Evolutionary conservation across 108 stramenopile species (phyloP).

Genomic region (Mayamaea pseudoterrestris): DNA sequence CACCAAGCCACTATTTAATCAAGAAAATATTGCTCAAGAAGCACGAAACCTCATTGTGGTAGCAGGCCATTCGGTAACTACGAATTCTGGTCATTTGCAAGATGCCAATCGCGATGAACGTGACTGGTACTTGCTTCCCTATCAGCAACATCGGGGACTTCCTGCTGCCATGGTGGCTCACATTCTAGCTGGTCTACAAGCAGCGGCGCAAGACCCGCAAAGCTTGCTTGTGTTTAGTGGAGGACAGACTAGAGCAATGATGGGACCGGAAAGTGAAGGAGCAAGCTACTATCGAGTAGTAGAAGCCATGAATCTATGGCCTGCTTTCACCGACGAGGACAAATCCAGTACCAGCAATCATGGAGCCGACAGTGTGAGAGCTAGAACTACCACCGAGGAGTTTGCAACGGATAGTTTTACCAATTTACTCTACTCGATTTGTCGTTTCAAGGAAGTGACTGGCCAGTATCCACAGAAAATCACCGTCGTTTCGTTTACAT

Average conservation of each 20-base stretch:
- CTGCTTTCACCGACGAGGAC: no score
- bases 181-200: conserved; percentile 72
- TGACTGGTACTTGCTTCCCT: conserved; percentile 87
- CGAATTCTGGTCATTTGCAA: conserved; percentile 20
- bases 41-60: conserved; percentile 72
- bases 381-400: conserved; percentile 78
- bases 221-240: conserved; percentile 87
- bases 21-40: conserved; percentile 27
- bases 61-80: conserved; percentile 63
- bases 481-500: conserved; percentile 87
- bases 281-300: conserved; percentile 73
- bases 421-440: conserved; percentile 93
- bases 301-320: conserved; percentile 71
- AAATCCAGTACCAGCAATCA: no score
- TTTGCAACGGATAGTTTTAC: conserved; percentile 96
- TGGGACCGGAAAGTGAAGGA: conserved; percentile 83
- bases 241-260: conserved; percentile 82
- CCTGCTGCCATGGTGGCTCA: conserved; percentile 85
- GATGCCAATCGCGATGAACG: conserved; percentile 60
- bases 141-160: conserved; percentile 77
- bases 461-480: conserved; percentile 84
- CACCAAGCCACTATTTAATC: conserved; percentile 8
- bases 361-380: conserved; percentile 40
- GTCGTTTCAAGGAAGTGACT: conserved; percentile 89
- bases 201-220: conserved; percentile 53